Base-by-base conservation (phyloP, 805 yeast genomes). In the Yarrowia divulgata region DNA sequence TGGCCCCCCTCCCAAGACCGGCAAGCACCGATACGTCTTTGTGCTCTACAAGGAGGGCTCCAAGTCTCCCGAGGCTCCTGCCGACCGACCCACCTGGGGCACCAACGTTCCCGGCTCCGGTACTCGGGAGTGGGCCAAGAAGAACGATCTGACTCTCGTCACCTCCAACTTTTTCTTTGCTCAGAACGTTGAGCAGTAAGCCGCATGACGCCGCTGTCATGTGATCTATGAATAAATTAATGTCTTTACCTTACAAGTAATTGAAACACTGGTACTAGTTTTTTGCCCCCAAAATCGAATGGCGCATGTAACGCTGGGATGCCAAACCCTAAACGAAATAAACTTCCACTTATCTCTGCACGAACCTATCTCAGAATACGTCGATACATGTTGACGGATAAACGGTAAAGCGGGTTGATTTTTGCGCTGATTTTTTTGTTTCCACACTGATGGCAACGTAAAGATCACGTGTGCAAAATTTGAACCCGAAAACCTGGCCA, bases 1-100 rank as follows among this genome's bases (percentile, higher is more conserved):
- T 3, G 97, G 86, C 6, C 97, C 97, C n/a, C 97, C 97, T 48
- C 84, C 85, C 60, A 87, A 87, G 69, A 90, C 97, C 0, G 94
- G 96, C 14, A 85, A 88, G 75, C 98, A 93, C 81, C 87, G 97
- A 72, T 93, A 93, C 77, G 91, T 90, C 19, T 90, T 90, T 74
- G 74, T 91, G 69, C 79, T 93, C 71, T 91, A 82, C 78, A 89
- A 88, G 79, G 96, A 87, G 77, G 89, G 81, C 75, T 72, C 75
- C 58, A 71, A 68, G 52, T 23, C 77, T 70, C 52, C 81, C 76
- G 43, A 80, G 48, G 71, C 73, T 1, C 81, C 87, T 32, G 70
- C 76, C 32, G 88, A 83, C 74, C 83, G 96, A 75, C 88, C 90
- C 43, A 86, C 80, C 74, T 93, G 97, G 97, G 97, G 97, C 16